Conservation (phyloP, 2,329 filamentous ascomycete genomes). For the Lachnellula occidentalis region DNA sequence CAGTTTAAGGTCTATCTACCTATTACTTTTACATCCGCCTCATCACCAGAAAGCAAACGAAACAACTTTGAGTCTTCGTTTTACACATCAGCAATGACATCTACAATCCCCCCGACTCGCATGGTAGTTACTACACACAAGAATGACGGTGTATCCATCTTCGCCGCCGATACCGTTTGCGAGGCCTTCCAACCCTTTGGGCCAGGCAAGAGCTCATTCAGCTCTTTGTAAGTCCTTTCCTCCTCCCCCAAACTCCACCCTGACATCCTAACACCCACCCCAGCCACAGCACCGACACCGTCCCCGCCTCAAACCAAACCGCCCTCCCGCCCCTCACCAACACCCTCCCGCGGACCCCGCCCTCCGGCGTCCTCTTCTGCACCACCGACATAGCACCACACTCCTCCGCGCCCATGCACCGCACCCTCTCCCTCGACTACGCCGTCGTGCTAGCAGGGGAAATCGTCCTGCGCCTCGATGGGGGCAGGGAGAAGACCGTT, state of each 20-base stretch:
- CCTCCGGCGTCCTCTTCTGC: conserved; percentile 33
- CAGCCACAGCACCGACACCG: conserved; percentile 22
- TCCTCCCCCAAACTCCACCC: too few relatives aligned
- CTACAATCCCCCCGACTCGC: conserved; percentile 17
- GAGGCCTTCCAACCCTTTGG: conserved; percentile 31
- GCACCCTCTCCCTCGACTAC: conserved; percentile 39
- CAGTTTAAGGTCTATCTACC: not conserved
- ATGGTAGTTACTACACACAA: conserved; percentile 31
- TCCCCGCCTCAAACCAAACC: conserved; percentile 30
- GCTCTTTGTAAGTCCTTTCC: conserved; percentile 17
- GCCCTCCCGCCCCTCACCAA: not conserved
- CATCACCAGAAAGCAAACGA: not conserved
- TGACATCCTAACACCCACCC: too few relatives aligned
- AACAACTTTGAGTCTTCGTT: not conserved
- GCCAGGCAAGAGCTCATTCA: conserved; percentile 28
- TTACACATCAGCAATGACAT: not conserved
- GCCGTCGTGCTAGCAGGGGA: conserved; percentile 36
- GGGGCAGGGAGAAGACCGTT: conserved; percentile 35
- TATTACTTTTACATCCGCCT: not conserved
- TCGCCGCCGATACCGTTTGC: conserved; percentile 27
- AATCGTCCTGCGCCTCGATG: conserved; percentile 35
- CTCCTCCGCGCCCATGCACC: conserved; percentile 35
- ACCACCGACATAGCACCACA: conserved; percentile 13
- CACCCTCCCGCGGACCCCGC: conserved; percentile 31
- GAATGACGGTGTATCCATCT: conserved; percentile 30